These are phyloP conservation scores for Stachybotrys echinatus DNA, from an alignment of 2,329 filamentous ascomycete species.

Conservation along the genomic window DNA sequence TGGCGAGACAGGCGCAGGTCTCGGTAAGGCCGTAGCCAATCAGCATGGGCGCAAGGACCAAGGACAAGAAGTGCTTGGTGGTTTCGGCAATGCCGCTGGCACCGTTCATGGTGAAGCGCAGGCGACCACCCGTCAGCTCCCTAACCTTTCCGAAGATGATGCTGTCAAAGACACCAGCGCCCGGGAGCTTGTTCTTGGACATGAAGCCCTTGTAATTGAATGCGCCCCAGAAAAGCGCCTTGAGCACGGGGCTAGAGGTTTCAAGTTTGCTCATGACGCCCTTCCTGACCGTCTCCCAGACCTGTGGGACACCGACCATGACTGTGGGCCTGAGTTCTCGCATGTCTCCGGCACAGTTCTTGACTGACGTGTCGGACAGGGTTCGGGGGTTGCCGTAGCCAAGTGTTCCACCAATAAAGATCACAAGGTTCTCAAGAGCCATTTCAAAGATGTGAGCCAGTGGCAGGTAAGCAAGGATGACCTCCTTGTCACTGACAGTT, in stretches of 20 bases:
- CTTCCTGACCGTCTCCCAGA: constrained; percentile 98
- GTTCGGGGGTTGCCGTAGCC: constrained; percentile 92
- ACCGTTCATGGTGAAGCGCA: constrained; percentile 91
- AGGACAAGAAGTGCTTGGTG: constrained; percentile 84
- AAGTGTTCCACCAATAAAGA: constrained; percentile 87
- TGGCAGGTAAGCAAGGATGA: constrained; percentile 84
- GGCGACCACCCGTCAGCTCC: constrained; percentile 78
- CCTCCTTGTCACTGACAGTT: constrained; percentile 71
- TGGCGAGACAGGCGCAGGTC: constrained; percentile 77
- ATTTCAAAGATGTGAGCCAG: constrained; percentile 96
- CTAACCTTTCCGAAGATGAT: constrained; percentile 91
- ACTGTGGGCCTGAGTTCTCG: constrained; percentile 85
- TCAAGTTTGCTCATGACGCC: constrained; percentile 80
- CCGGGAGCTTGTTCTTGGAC: constrained; percentile 54
- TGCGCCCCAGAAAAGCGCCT: constrained; percentile 71
- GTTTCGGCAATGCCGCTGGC: constrained; percentile 85
- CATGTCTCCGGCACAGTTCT: constrained; percentile 91
- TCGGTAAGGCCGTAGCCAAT: constrained; percentile 92
- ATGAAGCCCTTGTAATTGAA: constrained; percentile 56
- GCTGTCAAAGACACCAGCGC: constrained; percentile 66
- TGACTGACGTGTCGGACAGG: constrained; percentile 77
- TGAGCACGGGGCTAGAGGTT: constrained; percentile 61
- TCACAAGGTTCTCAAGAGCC: constrained; percentile 84
- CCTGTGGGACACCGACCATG: constrained; percentile 88
- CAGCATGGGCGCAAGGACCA: constrained; percentile 92